A percentile compares a stretch with the other conserved stretches of the same genome.
phyloP scores from a whole-genome alignment of 805 yeast genomes.

The Lipomyces lipofer region DNA sequence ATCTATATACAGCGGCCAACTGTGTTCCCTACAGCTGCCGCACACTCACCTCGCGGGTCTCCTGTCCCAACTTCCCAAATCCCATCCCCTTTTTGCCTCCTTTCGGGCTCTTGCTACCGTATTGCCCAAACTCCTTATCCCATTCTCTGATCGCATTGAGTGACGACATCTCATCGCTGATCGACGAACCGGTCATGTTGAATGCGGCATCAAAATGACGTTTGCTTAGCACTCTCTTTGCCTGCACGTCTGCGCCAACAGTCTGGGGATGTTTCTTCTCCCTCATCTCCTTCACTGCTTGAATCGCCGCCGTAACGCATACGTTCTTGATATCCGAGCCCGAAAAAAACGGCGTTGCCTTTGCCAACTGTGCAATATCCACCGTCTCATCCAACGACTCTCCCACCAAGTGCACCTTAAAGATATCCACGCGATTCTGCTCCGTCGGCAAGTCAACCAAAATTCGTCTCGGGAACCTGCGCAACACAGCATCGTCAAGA shows the following conservation, averaged over 20 bases:
- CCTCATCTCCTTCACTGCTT: slow-evolving; percentile 63
- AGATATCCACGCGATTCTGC: slow-evolving; percentile 85
- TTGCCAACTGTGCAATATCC: slow-evolving; percentile 56
- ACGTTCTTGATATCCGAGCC: slow-evolving; percentile 82
- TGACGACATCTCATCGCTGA: slow-evolving; percentile 28
- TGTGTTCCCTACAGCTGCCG: no score
- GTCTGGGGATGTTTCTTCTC: background rate
- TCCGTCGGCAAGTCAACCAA: slow-evolving; percentile 96
- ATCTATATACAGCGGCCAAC: no score
- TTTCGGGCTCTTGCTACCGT: slow-evolving; percentile 12
- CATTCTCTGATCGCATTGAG: slow-evolving; percentile 25
- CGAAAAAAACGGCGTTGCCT: slow-evolving; percentile 61
- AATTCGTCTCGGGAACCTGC: slow-evolving; percentile 96
- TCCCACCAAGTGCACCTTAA: slow-evolving; percentile 79
- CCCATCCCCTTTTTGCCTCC: slow-evolving; percentile 13
- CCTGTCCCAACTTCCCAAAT: no score
- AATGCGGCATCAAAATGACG: slow-evolving; percentile 28
- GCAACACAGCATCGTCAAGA: slow-evolving; percentile 94
- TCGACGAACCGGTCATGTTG: slow-evolving; percentile 21
- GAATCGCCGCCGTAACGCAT: slow-evolving; percentile 79
- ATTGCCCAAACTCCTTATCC: slow-evolving; percentile 27
- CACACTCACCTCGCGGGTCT: no score
- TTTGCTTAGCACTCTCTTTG: slow-evolving; percentile 33
- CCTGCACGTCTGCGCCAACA: background rate
- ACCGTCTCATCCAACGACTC: slow-evolving; percentile 57